Evolutionary conservation across 108 stramenopile species (phyloP), one percentile per base, ranked within the genome.

Genomic region (Seminavis robusta): DNA sequence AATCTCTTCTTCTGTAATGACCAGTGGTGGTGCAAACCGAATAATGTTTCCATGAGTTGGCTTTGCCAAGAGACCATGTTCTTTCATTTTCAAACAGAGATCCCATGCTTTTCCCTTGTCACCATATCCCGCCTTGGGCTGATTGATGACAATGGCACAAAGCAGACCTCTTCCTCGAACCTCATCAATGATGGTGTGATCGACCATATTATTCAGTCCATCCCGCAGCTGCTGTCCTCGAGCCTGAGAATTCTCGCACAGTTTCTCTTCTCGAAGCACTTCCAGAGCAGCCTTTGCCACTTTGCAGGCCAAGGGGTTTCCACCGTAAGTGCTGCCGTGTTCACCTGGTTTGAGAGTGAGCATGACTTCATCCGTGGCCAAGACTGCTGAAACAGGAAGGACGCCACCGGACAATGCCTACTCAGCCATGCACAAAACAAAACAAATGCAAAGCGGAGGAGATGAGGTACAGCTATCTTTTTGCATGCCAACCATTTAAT

Each of bases 31-130:
- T 8, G 99, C 97, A 54, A 99, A 95, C 9, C 99, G 92, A 62
- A 99, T 98, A 52, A 98, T 97, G 60, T 99, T 94, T 27, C 96
- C 95, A 51, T 99, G 99, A 19, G 99, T 99, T 4, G 97, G 99
- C 70, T 99, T 99, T 34, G 99, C 99, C 55, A 99, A 65, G 28
- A 99, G 61, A 1, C 99, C 98, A 61, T 87, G 62, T 23, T 95
- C 81, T 79, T 74, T 89, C 87, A 98, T 86, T 25, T 72, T 61
- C 13, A 95, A 52, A 51, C 98, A 98, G 3, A 98, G 62, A 26
- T 96, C 87, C 87, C 84, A 95, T 11, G 98, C 98, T 43, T 76
- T 85, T 5, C 86, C 94, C 10, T 80, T 71, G 61, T 94, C 94
- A 8, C 92, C 83, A 51, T 90, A 91, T 0, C 67, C 85, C 48